These are phyloP conservation scores for Inonotus hispidus DNA, from an alignment of 1,284 basidiomycete genomes.

Conservation along the genomic window DNA sequence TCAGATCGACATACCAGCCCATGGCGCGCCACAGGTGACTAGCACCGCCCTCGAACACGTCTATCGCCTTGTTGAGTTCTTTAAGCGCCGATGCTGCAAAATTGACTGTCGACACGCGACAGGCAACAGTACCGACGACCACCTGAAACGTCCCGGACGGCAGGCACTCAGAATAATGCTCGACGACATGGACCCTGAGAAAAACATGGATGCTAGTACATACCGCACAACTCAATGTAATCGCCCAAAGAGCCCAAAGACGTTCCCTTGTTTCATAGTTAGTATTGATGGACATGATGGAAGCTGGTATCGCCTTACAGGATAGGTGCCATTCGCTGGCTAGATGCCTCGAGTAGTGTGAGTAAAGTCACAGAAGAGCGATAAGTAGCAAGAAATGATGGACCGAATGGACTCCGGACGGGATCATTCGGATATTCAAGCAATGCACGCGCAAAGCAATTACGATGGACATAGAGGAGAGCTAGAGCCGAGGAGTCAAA, in stretches of 20 bases:
- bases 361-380: background rate
- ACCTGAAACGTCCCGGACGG: constrained; percentile 12
- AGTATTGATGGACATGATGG: background rate
- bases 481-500: constrained; percentile 4
- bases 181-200: background rate
- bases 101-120: constrained; percentile 15
- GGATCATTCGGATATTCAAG: constrained; percentile 17
- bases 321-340: background rate
- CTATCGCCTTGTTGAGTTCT: constrained; percentile 21
- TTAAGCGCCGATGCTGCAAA: constrained; percentile 20
- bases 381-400: constrained; percentile 14
- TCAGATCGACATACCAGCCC: constrained; percentile 21
- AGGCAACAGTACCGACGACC: constrained; percentile 20
- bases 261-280: background rate
- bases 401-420: constrained; percentile 11
- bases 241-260: constrained; percentile 7
- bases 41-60: constrained; percentile 17
- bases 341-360: background rate
- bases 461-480: constrained; percentile 20
- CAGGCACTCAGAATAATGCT: background rate
- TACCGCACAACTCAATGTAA: constrained; percentile 3
- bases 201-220: background rate
- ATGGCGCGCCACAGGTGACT: constrained; percentile 21
- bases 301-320: background rate
- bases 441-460: constrained; percentile 21